phyloP scores from a whole-genome alignment of 2,329 filamentous ascomycete genomes.

The Tolypocladium tropicale region DNA sequence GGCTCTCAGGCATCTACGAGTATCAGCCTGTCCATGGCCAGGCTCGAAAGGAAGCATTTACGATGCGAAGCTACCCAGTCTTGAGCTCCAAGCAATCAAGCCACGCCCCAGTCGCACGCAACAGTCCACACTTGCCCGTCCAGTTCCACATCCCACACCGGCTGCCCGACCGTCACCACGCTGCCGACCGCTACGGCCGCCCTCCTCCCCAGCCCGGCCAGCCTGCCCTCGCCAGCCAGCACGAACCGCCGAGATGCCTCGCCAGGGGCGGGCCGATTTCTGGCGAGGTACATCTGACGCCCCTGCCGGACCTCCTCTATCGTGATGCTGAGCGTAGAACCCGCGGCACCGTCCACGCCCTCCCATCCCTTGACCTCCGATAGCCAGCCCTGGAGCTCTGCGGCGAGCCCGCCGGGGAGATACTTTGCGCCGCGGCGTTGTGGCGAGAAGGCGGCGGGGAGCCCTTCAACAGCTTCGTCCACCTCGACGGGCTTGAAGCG shows the following conservation, averaged over 20 bases:
- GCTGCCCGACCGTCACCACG: slow-evolving; percentile 22
- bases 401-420: slow-evolving; percentile 25
- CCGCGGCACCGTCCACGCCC: slow-evolving; percentile 4
- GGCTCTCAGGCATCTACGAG: neutral
- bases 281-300: slow-evolving; percentile 23
- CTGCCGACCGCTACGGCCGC: slow-evolving; percentile 17
- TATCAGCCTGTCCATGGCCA: neutral
- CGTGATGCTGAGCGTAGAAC: slow-evolving; percentile 12
- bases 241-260: slow-evolving; percentile 14
- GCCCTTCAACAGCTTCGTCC: slow-evolving; percentile 10
- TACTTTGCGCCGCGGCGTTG: slow-evolving; percentile 25
- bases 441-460: slow-evolving; percentile 23
- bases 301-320: slow-evolving; percentile 21
- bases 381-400: slow-evolving; percentile 28
- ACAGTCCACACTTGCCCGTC: slow-evolving; percentile 24
- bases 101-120: slow-evolving; percentile 26
- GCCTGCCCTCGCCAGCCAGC: slow-evolving; percentile 25
- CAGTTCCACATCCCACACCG: slow-evolving; percentile 27
- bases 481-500: slow-evolving; percentile 25
- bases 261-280: slow-evolving; percentile 5
- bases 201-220: slow-evolving; percentile 23
- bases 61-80: neutral
- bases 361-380: slow-evolving; percentile 28
- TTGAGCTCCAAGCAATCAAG: neutral
- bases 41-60: neutral